These are phyloP conservation scores for Alternaria dauci DNA, from an alignment of 2,329 filamentous ascomycete species.

Conservation along the genomic window DNA sequence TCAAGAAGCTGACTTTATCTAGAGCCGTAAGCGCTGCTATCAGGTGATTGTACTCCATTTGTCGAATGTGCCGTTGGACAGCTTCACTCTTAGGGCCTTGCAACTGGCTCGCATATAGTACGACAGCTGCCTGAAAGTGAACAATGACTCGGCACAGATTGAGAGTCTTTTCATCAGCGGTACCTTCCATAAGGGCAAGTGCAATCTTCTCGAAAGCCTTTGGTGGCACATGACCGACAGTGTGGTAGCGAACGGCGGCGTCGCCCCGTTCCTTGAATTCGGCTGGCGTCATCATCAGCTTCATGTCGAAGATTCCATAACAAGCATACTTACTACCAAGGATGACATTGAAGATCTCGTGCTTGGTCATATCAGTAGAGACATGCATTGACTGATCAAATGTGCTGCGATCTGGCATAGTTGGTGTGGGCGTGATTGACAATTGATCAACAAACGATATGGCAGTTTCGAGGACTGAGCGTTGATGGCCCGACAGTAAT, in stretches of 20 bases:
- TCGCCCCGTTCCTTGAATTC: conserved; percentile 26
- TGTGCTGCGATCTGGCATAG: conserved; percentile 33
- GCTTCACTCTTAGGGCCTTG: conserved; percentile 32
- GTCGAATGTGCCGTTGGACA: conserved; percentile 37
- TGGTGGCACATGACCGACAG: conserved; percentile 42
- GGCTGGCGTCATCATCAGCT: conserved; percentile 20
- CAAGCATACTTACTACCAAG: conserved; percentile 29
- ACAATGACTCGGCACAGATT: conserved; percentile 44
- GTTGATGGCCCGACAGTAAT: conserved; percentile 36
- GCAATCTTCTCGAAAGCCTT: conserved; percentile 42
- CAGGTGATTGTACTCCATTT: conserved; percentile 40
- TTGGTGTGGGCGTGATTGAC: conserved; percentile 32
- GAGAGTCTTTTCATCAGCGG: conserved; percentile 39
- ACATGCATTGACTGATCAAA: conserved; percentile 37
- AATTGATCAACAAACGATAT: conserved; percentile 44
- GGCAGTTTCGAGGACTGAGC: conserved; percentile 41
- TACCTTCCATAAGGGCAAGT: conserved; percentile 40
- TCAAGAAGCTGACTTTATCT: conserved; percentile 40
- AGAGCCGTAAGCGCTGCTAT: conserved; percentile 42
- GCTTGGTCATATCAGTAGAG: conserved; percentile 34
- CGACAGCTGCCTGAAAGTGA: conserved; percentile 40
- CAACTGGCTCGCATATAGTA: conserved; percentile 37
- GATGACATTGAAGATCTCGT: conserved; percentile 41
- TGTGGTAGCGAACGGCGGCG: conserved; percentile 32
- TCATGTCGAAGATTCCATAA: neutral